Percentiles rank a stretch among this genome's conserved stretches.
These are phyloP conservation scores for Mangifera indica DNA, from an alignment of 345 rosid genomes.

Conservation along the genomic window DNA sequence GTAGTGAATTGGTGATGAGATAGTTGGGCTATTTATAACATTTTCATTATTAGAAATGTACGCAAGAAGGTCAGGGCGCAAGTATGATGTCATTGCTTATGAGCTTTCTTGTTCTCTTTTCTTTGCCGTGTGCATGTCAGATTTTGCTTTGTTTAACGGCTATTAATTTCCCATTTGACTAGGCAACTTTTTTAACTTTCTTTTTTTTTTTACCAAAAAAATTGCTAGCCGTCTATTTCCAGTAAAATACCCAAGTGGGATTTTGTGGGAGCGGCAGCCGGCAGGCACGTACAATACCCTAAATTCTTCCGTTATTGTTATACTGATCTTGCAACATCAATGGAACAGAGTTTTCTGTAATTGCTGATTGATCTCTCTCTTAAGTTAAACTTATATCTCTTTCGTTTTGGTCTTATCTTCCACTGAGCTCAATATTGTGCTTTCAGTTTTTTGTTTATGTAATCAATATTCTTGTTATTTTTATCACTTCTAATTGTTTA, in stretches of 20 bases:
- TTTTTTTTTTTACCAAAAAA: too few species aligned
- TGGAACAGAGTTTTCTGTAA: background rate
- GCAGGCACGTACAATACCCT: constrained; percentile 37
- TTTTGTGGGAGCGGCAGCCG: constrained; percentile 32
- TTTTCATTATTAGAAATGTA: too few species aligned
- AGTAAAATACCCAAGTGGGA: too few species aligned
- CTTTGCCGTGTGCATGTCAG: too few species aligned
- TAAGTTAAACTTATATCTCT: background rate
- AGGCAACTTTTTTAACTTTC: too few species aligned
- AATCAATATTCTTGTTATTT: background rate
- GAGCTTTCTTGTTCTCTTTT: background rate
- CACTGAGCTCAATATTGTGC: background rate
- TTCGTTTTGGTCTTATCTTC: background rate
- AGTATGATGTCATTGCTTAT: background rate
- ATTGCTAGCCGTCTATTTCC: too few species aligned
- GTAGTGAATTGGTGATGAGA: too few species aligned
- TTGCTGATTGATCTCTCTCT: background rate
- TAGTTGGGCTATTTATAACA: too few species aligned
- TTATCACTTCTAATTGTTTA: background rate
- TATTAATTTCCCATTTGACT: too few species aligned
- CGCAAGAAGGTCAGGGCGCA: background rate
- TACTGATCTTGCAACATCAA: background rate
- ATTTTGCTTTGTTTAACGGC: too few species aligned
- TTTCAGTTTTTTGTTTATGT: background rate
- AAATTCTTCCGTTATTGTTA: constrained; percentile 36